phyloP scores from a whole-genome alignment of 805 yeast genomes.

The Teunomyces gatunensis region DNA sequence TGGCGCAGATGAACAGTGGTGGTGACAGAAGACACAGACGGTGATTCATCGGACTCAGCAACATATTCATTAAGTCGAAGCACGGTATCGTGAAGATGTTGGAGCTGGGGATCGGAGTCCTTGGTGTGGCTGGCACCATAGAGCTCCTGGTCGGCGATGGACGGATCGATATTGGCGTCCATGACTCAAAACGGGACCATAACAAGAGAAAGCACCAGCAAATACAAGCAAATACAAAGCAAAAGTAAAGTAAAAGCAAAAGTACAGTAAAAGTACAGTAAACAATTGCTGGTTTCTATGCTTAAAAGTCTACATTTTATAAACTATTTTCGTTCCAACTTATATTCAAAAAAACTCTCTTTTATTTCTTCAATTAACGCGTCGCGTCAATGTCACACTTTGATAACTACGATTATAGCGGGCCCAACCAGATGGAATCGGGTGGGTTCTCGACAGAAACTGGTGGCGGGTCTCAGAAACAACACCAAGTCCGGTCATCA shows the following conservation, averaged over 20 bases:
- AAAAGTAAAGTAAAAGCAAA: no score
- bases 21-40: no score
- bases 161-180: constrained; percentile 19
- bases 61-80: constrained; percentile 14
- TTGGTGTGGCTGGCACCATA: constrained; percentile 10
- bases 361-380: background rate
- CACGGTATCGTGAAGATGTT: constrained; percentile 8
- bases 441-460: constrained; percentile 20
- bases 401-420: constrained; percentile 21
- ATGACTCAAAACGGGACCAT: background rate
- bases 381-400: constrained; percentile 6
- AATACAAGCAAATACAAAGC: no score
- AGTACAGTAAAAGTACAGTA: no score
- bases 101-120: constrained; percentile 3
- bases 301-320: no score
- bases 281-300: no score
- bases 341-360: background rate
- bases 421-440: constrained; percentile 16
- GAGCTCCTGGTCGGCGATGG: constrained; percentile 16
- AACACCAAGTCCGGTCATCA: constrained; percentile 21
- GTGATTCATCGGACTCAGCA: no score
- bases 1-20: background rate
- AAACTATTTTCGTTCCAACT: background rate
- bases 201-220: no score
- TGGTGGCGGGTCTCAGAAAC: constrained; percentile 17